Evolutionary conservation across 2,329 filamentous ascomycete genomes (phyloP), one percentile per base, ranked within the genome.

Genomic region (Rutstroemia sp.): DNA sequence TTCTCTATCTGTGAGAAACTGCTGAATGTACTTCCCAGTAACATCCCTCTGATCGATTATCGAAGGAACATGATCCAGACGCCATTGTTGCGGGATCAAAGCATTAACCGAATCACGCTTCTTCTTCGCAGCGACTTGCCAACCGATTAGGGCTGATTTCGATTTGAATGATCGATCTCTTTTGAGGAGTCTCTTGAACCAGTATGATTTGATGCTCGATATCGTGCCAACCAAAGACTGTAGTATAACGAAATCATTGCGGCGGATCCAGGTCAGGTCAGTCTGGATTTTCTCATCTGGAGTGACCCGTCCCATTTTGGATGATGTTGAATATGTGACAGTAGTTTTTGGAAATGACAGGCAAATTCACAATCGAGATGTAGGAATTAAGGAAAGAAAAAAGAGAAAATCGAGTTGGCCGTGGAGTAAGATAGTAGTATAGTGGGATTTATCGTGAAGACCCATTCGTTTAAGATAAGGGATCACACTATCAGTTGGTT

Each of bases 41-140:
- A 83, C 75, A 67, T 83, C 80, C 63, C 74, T 75, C 57, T 82
- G 76, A 58, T 83, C 73, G 50, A 75, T 70, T 17, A 50, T 40
- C 6, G 52, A 55, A 7, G 70, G 68, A 39, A 68, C 67, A 8
- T 71, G 49, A 4, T 84, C 67, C 23, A 73, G 67, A 21, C 72
- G 73, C 82, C 82, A 85, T 70, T 80, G 74, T 36, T 73, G 54
- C 0, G 82, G 81, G 50, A 86, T 83, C 2, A 77, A 71, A 9
- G 75, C 70, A 25, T 78, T 70, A 52, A 82, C 76, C 0, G 76
- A 72, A 34, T 78, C 74, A 42, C 80, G 75, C 68, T 86, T 86
- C 19, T 72, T 70, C 54, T 75, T 70, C 17, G 76, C 81, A 9
- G 70, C 63, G 4, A 69, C 63, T 68, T 79, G 68, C 82, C 82